These are phyloP conservation scores for Kalanchoe fedtschenkoi DNA, from an alignment of 164 flowering plant genomes.

Conservation along the genomic window DNA sequence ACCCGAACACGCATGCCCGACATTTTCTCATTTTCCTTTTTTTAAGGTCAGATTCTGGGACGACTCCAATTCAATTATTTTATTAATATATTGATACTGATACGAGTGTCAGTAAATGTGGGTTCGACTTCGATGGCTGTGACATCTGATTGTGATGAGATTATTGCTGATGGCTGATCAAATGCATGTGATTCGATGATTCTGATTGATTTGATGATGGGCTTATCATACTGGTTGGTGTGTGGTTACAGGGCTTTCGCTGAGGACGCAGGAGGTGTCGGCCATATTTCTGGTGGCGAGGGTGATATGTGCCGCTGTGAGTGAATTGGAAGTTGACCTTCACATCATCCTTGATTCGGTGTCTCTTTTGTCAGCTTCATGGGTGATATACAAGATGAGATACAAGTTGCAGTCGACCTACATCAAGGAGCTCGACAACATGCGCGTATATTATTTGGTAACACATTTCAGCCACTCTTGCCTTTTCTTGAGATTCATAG, in stretches of 20 bases:
- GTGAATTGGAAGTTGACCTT: background rate
- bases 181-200: background rate
- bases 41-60: too few relatives aligned
- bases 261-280: constrained; percentile 6
- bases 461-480: background rate
- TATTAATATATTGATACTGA: too few relatives aligned
- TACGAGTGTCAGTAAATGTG: too few relatives aligned
- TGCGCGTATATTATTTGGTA: constrained; percentile 36
- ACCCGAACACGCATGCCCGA: too few relatives aligned
- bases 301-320: background rate
- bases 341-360: background rate
- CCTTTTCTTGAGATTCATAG: background rate
- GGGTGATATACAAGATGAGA: constrained; percentile 63
- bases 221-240: background rate
- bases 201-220: background rate
- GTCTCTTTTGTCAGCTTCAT: constrained; percentile 18
- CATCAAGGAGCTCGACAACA: constrained; percentile 38
- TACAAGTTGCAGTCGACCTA: constrained; percentile 38
- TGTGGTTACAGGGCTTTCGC: constrained; percentile 7
- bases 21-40: background rate
- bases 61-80: too few relatives aligned
- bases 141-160: background rate
- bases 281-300: constrained; percentile 6
- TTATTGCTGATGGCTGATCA: background rate
- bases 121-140: too few relatives aligned